phyloP scores from a whole-genome alignment of 2,329 filamentous ascomycete species.

The Fusarium sublunatum region DNA sequence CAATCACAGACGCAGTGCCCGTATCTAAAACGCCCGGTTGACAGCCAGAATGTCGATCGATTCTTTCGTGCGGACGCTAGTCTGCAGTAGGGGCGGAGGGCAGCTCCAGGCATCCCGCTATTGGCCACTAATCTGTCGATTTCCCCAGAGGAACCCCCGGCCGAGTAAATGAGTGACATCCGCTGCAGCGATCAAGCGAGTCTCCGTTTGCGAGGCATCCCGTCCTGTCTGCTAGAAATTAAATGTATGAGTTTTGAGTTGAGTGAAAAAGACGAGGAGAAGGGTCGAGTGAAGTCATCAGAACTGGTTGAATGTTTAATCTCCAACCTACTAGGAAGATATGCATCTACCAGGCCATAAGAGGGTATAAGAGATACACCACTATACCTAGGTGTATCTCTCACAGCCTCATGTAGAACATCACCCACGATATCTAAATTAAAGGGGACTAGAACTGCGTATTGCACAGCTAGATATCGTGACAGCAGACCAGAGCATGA shows the following conservation, averaged over 20 bases:
- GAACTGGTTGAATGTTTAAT: too few species aligned
- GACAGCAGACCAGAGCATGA: not conserved
- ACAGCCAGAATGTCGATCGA: constrained; percentile 44
- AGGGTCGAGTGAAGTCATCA: too few species aligned
- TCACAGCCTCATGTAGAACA: constrained; percentile 2
- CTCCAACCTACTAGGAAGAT: too few species aligned
- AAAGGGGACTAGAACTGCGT: too few species aligned
- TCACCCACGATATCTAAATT: not conserved
- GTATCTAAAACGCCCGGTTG: constrained; percentile 16
- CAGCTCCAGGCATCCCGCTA: constrained; percentile 7
- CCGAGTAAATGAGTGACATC: constrained; percentile 19
- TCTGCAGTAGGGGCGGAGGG: constrained; percentile 24
- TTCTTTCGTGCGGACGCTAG: constrained; percentile 42
- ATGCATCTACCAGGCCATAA: too few species aligned
- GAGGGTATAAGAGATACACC: not conserved
- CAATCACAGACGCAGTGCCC: constrained; percentile 2
- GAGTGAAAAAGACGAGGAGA: not conserved
- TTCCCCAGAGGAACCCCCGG: constrained; percentile 36
- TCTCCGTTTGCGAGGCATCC: constrained; percentile 29
- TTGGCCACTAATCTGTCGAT: constrained; percentile 24
- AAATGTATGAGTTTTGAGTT: not conserved
- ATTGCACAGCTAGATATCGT: not conserved
- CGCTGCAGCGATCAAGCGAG: not conserved
- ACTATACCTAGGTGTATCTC: not conserved
- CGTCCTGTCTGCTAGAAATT: not conserved